Percentiles rank a stretch among this genome's conserved stretches.
Conservation (phyloP, 306 rosid species). For the Gleditsia sinensis region DNA sequence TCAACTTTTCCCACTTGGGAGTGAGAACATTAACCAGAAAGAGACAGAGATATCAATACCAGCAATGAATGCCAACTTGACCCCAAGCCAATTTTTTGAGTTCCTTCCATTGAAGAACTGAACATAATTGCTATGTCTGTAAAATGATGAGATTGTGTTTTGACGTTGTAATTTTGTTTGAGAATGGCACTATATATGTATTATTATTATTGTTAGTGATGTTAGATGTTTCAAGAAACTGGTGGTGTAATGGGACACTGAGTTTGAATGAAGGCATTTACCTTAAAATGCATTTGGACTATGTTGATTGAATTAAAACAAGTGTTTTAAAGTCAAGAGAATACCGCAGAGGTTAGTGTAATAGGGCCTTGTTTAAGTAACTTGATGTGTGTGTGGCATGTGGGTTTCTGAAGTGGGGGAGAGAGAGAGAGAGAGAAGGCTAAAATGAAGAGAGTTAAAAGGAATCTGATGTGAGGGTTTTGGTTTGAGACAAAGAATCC, state of each 20-base stretch:
- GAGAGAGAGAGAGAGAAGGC: no score
- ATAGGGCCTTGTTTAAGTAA: slow-evolving; percentile 49
- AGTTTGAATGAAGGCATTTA: slow-evolving; percentile 47
- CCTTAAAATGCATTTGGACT: slow-evolving; percentile 75
- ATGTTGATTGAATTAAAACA: slow-evolving; percentile 53
- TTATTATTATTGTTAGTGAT: slow-evolving; percentile 40
- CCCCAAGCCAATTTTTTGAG: slow-evolving; percentile 69
- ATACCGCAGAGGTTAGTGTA: slow-evolving; percentile 21
- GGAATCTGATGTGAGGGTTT: slow-evolving; percentile 50
- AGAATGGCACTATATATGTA: slow-evolving; percentile 33
- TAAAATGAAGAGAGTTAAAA: slow-evolving; percentile 38
- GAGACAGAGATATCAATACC: slow-evolving; percentile 51
- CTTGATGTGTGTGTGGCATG: slow-evolving; percentile 31
- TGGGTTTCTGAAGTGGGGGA: slow-evolving; percentile 29
- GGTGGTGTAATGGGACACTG: slow-evolving; percentile 42
- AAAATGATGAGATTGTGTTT: neutral
- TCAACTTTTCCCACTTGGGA: slow-evolving; percentile 76
- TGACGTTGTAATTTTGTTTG: slow-evolving; percentile 39
- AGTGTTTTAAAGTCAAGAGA: slow-evolving; percentile 20
- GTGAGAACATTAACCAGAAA: slow-evolving; percentile 43
- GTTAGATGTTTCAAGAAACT: slow-evolving; percentile 53
- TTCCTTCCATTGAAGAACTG: slow-evolving; percentile 75
- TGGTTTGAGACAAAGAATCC: slow-evolving; percentile 46
- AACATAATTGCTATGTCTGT: slow-evolving; percentile 17
- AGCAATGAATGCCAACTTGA: slow-evolving; percentile 44